Conservation (phyloP, 1,139 yeast genomes). For the Arxiozyma slooffiae region DNA sequence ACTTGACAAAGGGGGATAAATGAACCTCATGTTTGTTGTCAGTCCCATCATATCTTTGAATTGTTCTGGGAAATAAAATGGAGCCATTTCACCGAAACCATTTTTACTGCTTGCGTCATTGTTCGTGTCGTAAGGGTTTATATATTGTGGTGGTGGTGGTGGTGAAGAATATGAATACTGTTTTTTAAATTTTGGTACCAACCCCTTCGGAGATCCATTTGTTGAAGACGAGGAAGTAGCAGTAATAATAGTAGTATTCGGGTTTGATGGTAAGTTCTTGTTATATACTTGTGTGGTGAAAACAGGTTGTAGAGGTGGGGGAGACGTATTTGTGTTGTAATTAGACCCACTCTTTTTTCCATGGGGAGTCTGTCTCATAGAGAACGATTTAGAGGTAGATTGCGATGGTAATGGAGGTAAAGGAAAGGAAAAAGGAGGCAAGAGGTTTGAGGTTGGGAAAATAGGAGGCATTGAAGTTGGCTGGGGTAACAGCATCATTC, state of each 20-base stretch:
- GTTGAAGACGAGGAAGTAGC: no score
- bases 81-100: no score
- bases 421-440: background rate
- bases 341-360: background rate
- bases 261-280: no score
- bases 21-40: background rate
- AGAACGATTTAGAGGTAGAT: background rate
- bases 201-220: no score
- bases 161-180: background rate
- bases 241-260: background rate
- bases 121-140: background rate
- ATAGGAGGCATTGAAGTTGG: background rate
- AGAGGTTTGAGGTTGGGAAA: background rate
- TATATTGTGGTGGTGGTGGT: background rate
- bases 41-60: background rate
- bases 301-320: background rate
- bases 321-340: background rate
- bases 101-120: background rate
- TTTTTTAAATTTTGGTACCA: background rate
- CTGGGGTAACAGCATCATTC: background rate
- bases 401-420: constrained; percentile 12
- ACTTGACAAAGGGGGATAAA: background rate
- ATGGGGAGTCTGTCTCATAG: no score
- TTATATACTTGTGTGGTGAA: no score
- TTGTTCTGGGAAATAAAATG: background rate